Conservation (phyloP, 306 rosid species). For the Ziziphus jujuba region DNA sequence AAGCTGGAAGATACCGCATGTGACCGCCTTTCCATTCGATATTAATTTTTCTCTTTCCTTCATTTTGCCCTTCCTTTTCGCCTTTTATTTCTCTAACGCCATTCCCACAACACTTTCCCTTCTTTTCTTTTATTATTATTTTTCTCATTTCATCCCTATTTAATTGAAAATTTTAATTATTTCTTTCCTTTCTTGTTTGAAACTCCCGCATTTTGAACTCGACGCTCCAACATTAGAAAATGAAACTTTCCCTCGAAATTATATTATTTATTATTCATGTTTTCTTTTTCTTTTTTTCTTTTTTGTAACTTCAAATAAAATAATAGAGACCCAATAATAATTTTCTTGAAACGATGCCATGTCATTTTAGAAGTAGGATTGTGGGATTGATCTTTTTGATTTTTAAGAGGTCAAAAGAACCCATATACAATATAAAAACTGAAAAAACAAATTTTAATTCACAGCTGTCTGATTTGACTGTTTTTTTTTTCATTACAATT, state of each 20-base stretch:
- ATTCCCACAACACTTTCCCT: not conserved
- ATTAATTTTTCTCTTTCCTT: constrained; percentile 24
- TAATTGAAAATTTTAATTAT: not conserved
- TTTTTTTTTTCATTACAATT: not conserved
- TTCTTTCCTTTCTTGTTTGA: constrained; percentile 11
- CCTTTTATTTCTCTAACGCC: constrained; percentile 14
- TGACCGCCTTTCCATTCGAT: constrained; percentile 40
- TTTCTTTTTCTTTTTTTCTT: no score
- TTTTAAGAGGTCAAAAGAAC: constrained; percentile 1
- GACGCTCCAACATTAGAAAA: constrained; percentile 43
- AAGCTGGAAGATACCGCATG: constrained; percentile 42
- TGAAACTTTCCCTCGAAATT: constrained; percentile 13
- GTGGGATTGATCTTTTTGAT: not conserved
- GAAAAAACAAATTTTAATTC: not conserved
- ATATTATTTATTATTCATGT: no score
- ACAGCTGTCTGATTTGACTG: constrained; percentile 18
- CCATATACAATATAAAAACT: not conserved
- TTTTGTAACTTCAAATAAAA: no score
- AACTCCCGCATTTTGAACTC: constrained; percentile 13
- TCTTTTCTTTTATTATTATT: not conserved
- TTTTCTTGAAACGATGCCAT: constrained; percentile 32
- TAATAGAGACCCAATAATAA: no score
- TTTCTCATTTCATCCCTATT: not conserved
- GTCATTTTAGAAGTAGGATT: constrained; percentile 29
- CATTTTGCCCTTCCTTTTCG: not conserved